Evolutionary conservation across 331 rosid species (phyloP).

Genomic region (Prunus yedoensis): DNA sequence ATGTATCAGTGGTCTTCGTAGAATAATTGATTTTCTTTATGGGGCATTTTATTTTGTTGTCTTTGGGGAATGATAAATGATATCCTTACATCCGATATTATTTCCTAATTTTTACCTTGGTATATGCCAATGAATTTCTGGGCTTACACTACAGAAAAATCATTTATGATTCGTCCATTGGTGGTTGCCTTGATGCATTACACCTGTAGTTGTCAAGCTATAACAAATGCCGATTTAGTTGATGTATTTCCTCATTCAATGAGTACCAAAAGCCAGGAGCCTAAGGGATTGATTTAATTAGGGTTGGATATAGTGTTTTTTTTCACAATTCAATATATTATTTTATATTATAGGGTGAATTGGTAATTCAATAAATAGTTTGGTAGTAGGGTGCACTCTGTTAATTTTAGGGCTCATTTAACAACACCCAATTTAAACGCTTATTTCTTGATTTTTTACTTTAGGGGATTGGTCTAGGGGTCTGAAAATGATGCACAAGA

Average conservation of each 20-base stretch:
- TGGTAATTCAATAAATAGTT: too few relatives aligned
- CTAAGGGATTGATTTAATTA: constrained; percentile 37
- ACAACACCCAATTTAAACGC: too few relatives aligned
- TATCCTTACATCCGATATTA: background rate
- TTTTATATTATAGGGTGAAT: too few relatives aligned
- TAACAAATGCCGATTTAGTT: constrained; percentile 71
- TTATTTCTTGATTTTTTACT: too few relatives aligned
- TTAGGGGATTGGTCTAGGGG: too few relatives aligned
- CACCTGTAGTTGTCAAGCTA: constrained; percentile 65
- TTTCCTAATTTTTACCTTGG: constrained; percentile 21
- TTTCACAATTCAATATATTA: too few relatives aligned
- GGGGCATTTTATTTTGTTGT: background rate
- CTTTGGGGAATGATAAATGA: background rate
- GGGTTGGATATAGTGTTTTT: too few relatives aligned
- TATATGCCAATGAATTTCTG: constrained; percentile 18
- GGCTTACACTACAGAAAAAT: constrained; percentile 55
- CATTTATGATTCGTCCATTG: constrained; percentile 74
- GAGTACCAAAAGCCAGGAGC: constrained; percentile 82
- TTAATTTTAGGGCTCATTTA: too few relatives aligned
- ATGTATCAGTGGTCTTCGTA: background rate
- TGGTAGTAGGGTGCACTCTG: too few relatives aligned
- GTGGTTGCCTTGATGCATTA: constrained; percentile 71
- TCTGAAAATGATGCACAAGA: too few relatives aligned
- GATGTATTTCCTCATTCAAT: constrained; percentile 54
- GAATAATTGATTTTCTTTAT: background rate